phyloP scores from a whole-genome alignment of 331 rosid genomes.

The Quercus tomentella region DNA sequence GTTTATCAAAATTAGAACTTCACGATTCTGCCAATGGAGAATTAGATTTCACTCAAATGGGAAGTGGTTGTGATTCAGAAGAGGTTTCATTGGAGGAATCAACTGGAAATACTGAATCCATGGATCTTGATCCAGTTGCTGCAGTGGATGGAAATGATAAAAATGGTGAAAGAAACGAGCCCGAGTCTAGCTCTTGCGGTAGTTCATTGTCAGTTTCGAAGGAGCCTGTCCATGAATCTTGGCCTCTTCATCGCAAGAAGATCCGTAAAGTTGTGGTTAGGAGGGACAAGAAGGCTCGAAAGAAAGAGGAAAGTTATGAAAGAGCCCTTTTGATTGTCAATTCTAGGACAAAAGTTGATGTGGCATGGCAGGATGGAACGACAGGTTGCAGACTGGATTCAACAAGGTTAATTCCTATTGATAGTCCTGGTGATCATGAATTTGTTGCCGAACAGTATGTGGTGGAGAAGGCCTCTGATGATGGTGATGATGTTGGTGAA shows the following conservation, averaged over 20 bases:
- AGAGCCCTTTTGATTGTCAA: slow-evolving; percentile 82
- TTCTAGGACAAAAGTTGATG: slow-evolving; percentile 74
- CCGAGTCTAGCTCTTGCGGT: slow-evolving; percentile 63
- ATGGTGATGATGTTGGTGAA: slow-evolving; percentile 54
- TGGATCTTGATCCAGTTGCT: slow-evolving; percentile 58
- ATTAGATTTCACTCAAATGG: slow-evolving; percentile 59
- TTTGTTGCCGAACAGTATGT: slow-evolving; percentile 95
- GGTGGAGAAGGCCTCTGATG: slow-evolving; percentile 88
- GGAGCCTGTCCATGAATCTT: slow-evolving; percentile 69
- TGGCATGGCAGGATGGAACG: slow-evolving; percentile 95
- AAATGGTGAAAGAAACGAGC: slow-evolving; percentile 36
- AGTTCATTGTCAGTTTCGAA: slow-evolving; percentile 62
- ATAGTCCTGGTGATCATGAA: slow-evolving; percentile 96
- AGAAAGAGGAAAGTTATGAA: slow-evolving; percentile 90
- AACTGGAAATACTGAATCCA: slow-evolving; percentile 50
- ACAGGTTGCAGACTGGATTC: slow-evolving; percentile 49
- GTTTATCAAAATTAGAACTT: slow-evolving; percentile 49
- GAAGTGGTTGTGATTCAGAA: slow-evolving; percentile 73
- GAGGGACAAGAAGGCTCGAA: slow-evolving; percentile 83
- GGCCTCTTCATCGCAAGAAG: slow-evolving; percentile 92
- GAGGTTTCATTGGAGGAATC: slow-evolving; percentile 61
- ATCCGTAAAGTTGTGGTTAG: slow-evolving; percentile 81
- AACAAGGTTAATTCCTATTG: slow-evolving; percentile 72
- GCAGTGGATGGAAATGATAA: slow-evolving; percentile 46
- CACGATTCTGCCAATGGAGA: slow-evolving; percentile 48